Evolutionary conservation across 2,329 filamentous ascomycete species (phyloP).

Genomic region (Monilinia laxa): DNA sequence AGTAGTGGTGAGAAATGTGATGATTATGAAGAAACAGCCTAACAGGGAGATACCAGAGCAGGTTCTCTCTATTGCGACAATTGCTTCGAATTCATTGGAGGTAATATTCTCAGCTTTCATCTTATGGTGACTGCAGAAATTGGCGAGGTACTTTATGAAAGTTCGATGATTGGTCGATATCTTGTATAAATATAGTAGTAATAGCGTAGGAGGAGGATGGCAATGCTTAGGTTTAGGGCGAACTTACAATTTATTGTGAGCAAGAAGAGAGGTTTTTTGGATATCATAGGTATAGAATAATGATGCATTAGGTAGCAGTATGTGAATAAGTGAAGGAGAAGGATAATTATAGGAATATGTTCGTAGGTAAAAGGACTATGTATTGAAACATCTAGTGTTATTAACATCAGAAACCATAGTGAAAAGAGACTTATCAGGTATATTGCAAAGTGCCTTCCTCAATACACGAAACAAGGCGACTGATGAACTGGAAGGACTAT

Average conservation of each 20-base stretch:
- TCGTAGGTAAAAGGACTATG: neutral
- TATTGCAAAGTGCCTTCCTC: neutral
- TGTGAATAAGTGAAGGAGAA: neutral
- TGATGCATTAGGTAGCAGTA: neutral
- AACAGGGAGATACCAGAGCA: conserved; percentile 53
- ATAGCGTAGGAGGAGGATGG: neutral
- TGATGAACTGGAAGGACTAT: neutral
- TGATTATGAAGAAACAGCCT: conserved; percentile 53
- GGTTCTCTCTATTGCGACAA: conserved; percentile 27
- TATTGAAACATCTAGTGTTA: no score
- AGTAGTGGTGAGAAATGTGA: conserved; percentile 49
- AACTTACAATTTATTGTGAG: neutral
- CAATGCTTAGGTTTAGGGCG: neutral
- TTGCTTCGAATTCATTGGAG: neutral
- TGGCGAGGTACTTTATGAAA: neutral
- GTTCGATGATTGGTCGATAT: no score
- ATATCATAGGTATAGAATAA: neutral
- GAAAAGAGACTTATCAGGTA: neutral
- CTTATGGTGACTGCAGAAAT: neutral
- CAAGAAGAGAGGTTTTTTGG: neutral
- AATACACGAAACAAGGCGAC: neutral
- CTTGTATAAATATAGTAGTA: neutral
- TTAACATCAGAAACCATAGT: neutral
- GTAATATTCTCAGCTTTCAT: conserved; percentile 12
- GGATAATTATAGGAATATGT: neutral